phyloP scores from a whole-genome alignment of 176 grass and related monocot genomes.

The Tuctoria greenei region DNA sequence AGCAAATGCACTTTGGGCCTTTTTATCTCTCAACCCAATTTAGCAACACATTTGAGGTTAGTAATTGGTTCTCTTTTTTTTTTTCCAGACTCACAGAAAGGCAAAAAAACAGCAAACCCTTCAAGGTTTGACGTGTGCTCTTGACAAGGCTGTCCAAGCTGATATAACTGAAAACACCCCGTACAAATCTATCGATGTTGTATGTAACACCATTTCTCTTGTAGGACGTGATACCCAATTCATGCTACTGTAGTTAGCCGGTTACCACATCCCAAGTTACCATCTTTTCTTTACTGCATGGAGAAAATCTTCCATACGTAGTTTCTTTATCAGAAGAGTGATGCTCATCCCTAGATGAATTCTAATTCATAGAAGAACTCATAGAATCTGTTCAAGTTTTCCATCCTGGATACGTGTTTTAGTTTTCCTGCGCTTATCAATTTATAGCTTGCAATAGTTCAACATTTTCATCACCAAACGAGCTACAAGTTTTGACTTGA shows the following conservation, averaged over 20 bases:
- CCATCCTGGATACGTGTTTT: neutral
- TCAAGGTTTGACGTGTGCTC: slow-evolving; percentile 44
- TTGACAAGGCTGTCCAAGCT: slow-evolving; percentile 45
- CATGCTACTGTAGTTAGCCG: neutral
- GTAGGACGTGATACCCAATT: neutral
- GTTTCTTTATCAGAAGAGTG: slow-evolving; percentile 8
- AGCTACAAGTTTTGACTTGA: neutral
- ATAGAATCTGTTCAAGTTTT: neutral
- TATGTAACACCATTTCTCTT: slow-evolving; percentile 41
- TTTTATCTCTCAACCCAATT: slow-evolving; percentile 10
- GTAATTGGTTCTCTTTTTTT: slow-evolving; percentile 26
- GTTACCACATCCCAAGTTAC: slow-evolving; percentile 10
- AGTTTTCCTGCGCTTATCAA: neutral
- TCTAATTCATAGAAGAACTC: neutral
- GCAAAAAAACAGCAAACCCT: slow-evolving; percentile 45
- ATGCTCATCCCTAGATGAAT: slow-evolving; percentile 1
- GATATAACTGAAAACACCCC: slow-evolving; percentile 52
- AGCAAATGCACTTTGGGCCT: neutral
- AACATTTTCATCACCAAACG: neutral
- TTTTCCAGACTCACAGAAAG: slow-evolving; percentile 82
- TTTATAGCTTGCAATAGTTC: slow-evolving; percentile 10
- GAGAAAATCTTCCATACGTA: neutral
- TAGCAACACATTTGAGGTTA: slow-evolving; percentile 9
- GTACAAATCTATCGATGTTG: slow-evolving; percentile 66
- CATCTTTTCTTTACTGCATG: neutral